Evolutionary conservation across 2,329 filamentous ascomycete species (phyloP).

Genomic region (Colletotrichum spaethianum): DNA sequence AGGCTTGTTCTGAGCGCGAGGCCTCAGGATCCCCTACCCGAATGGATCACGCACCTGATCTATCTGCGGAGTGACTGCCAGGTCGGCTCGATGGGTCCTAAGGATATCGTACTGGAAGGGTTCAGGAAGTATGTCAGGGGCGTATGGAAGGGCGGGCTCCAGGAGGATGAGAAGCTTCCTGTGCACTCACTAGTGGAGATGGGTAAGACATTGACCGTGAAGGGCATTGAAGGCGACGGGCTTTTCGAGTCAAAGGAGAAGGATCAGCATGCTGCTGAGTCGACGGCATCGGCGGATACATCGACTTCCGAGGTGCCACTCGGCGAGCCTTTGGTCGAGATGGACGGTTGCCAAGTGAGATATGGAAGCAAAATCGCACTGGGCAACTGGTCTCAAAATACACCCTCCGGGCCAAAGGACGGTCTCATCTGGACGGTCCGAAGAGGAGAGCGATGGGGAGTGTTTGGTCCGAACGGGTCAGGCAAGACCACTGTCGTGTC

Average conservation of each 20-base stretch:
- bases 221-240: conserved; percentile 54
- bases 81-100: conserved; percentile 76
- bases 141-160: conserved; percentile 59
- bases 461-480: conserved; percentile 94
- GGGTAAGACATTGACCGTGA: conserved; percentile 61
- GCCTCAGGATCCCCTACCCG: conserved; percentile 88
- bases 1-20: conserved; percentile 83
- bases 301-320: conserved; percentile 35
- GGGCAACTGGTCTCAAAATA: conserved; percentile 82
- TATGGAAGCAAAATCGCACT: conserved; percentile 86
- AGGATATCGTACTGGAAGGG: conserved; percentile 71
- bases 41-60: conserved; percentile 90
- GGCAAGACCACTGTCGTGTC: conserved; percentile 97
- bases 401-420: conserved; percentile 61
- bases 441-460: conserved; percentile 88
- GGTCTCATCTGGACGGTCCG: conserved; percentile 89
- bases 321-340: conserved; percentile 85
- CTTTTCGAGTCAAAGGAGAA: conserved; percentile 51
- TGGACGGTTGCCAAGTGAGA: conserved; percentile 85
- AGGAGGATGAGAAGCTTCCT: conserved; percentile 64
- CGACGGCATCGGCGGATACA: background rate
- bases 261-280: conserved; percentile 17
- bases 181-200: conserved; percentile 65
- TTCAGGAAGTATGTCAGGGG: conserved; percentile 64
- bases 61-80: conserved; percentile 78